Percentiles rank a stretch among this genome's conserved stretches.
These are phyloP conservation scores for Solanum hybrid DNA, from an alignment of 305 asterid genomes.

Conservation along the genomic window DNA sequence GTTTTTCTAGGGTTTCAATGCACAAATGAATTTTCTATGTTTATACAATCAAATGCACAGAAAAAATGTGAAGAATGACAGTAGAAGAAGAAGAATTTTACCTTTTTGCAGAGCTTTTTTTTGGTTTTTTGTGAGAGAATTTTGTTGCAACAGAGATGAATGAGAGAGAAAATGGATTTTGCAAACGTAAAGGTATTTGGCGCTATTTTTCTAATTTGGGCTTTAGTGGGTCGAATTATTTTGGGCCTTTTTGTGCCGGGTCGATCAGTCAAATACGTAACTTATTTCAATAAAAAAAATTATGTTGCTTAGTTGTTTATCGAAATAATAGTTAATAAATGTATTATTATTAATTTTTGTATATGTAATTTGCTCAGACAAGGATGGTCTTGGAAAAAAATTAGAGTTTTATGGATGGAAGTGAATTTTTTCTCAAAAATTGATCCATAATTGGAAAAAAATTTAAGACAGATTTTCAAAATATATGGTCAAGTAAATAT, in stretches of 20 bases:
- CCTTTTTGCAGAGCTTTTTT: background rate
- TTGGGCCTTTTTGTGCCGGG: background rate
- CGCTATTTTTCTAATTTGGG: background rate
- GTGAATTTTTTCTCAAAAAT: background rate
- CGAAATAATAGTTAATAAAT: background rate
- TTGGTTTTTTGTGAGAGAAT: background rate
- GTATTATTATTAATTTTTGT: background rate
- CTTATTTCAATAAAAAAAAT: background rate
- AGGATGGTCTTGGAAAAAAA: background rate
- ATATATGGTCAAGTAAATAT: background rate
- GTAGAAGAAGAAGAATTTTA: background rate
- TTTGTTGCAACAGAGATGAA: background rate
- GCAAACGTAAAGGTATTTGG: background rate
- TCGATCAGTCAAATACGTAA: background rate
- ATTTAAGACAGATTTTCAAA: background rate
- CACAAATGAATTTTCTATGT: background rate
- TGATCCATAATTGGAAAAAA: background rate
- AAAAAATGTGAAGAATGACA: background rate
- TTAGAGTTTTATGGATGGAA: background rate
- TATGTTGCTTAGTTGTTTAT: background rate
- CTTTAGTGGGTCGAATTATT: background rate
- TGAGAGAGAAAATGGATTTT: background rate
- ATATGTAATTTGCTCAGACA: background rate
- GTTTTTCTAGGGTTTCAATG: background rate
- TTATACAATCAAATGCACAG: background rate